These are phyloP conservation scores for Croton laevigatus DNA, from an alignment of 441 rosid genomes.

Conservation along the genomic window DNA sequence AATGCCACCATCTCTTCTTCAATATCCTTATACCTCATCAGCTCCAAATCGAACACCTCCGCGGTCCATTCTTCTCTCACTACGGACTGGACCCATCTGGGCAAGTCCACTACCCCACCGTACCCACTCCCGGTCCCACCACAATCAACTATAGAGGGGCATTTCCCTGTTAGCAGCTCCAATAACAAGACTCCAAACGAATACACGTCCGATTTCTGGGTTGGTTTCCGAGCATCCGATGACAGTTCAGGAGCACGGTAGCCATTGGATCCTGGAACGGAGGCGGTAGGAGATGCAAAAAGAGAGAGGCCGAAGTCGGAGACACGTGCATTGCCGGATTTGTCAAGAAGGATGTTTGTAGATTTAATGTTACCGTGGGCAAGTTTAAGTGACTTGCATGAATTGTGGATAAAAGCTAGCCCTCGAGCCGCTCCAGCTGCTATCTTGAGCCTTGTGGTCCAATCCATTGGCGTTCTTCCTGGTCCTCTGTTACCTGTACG, in stretches of 20 bases:
- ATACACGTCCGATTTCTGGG: conserved; percentile 86
- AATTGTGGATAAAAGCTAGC: conserved; percentile 67
- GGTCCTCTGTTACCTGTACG: conserved; percentile 82
- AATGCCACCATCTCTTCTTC: conserved; percentile 87
- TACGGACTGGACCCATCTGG: conserved; percentile 91
- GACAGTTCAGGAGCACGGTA: conserved; percentile 87
- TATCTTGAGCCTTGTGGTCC: conserved; percentile 66
- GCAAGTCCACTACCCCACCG: conserved; percentile 73
- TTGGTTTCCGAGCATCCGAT: conserved; percentile 60
- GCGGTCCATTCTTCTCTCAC: conserved; percentile 87
- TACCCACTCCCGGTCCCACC: conserved; percentile 48
- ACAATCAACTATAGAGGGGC: conserved; percentile 46
- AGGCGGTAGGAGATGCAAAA: conserved; percentile 39
- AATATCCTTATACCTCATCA: conserved; percentile 59
- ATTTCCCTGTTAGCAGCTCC: conserved; percentile 80
- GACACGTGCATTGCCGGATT: conserved; percentile 60
- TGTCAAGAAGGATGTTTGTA: conserved; percentile 71
- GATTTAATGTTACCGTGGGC: conserved; percentile 91
- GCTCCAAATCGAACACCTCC: conserved; percentile 91
- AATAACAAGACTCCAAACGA: conserved; percentile 82
- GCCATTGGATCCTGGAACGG: conserved; percentile 63
- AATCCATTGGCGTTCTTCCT: conserved; percentile 75
- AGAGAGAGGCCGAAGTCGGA: conserved; percentile 83
- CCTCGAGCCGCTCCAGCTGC: conserved; percentile 89
- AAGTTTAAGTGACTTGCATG: conserved; percentile 54